Evolutionary conservation across 2,329 filamentous ascomycete genomes (phyloP).

Genomic region (Xylaria sp.): DNA sequence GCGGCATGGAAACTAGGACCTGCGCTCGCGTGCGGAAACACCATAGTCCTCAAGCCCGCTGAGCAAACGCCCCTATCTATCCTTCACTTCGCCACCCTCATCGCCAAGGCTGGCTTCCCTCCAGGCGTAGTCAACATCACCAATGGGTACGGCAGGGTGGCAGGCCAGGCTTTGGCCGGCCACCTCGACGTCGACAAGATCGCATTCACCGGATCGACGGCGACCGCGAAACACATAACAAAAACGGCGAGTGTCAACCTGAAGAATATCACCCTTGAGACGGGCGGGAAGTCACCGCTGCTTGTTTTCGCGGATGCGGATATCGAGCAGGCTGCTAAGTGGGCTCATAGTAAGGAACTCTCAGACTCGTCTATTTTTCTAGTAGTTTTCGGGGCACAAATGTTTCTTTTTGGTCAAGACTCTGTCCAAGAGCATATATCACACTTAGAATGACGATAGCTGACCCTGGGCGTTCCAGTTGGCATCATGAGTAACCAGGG

Average conservation of each 20-base stretch:
- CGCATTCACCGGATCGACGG: conserved; percentile 80
- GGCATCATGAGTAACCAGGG: conserved; percentile 70
- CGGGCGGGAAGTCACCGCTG: conserved; percentile 73
- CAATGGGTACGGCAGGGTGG: conserved; percentile 75
- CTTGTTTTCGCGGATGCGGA: conserved; percentile 74
- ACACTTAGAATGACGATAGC: neutral
- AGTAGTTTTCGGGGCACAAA: neutral
- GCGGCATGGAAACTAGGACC: conserved; percentile 82
- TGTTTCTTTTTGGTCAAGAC: neutral
- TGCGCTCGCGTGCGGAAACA: conserved; percentile 71
- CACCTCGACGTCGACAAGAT: conserved; percentile 79
- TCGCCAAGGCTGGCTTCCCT: conserved; percentile 80
- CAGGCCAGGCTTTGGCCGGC: conserved; percentile 73
- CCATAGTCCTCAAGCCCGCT: conserved; percentile 71
- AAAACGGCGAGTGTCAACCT: conserved; percentile 74
- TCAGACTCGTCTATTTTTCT: neutral
- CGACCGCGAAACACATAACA: conserved; percentile 79
- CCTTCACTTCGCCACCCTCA: conserved; percentile 71
- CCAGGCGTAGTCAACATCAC: conserved; percentile 81
- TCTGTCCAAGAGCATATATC: neutral
- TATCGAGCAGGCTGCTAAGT: conserved; percentile 73
- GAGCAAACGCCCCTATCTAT: conserved; percentile 75
- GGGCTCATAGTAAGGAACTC: conserved; percentile 49
- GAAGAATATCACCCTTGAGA: conserved; percentile 74
- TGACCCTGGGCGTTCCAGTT: conserved; percentile 24